Evolutionary conservation across 345 rosid genomes (phyloP).

Genomic region (Brassica nigra): DNA sequence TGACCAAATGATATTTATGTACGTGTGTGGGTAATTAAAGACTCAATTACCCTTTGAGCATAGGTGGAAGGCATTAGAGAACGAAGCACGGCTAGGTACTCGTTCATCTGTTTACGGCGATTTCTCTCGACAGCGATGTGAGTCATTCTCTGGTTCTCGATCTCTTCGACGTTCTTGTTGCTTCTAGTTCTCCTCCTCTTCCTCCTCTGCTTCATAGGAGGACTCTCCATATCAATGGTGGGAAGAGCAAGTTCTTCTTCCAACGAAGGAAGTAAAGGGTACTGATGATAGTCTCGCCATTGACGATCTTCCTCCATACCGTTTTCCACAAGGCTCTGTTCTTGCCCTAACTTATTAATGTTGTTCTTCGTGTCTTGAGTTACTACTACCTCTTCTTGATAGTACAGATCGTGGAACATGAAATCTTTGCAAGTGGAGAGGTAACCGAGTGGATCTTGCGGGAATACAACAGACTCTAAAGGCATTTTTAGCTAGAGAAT

Average conservation of each 20-base stretch:
- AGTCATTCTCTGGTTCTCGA: slow-evolving; percentile 92
- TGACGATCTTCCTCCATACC: background rate
- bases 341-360: slow-evolving; percentile 27
- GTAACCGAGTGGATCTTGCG: slow-evolving; percentile 56
- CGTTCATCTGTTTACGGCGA: slow-evolving; percentile 95
- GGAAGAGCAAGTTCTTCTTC: slow-evolving; percentile 28
- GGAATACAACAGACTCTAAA: slow-evolving; percentile 61
- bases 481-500: slow-evolving; percentile 51
- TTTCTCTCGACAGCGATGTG: slow-evolving; percentile 93
- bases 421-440: slow-evolving; percentile 39
- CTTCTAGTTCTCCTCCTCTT: slow-evolving; percentile 69
- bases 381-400: slow-evolving; percentile 41
- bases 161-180: slow-evolving; percentile 78
- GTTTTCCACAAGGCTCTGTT: slow-evolving; percentile 21
- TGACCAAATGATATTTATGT: slow-evolving; percentile 8
- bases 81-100: slow-evolving; percentile 74
- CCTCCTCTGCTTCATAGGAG: slow-evolving; percentile 32
- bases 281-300: slow-evolving; percentile 20
- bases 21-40: background rate
- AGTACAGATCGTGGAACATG: slow-evolving; percentile 37
- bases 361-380: slow-evolving; percentile 42
- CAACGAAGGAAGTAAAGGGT: slow-evolving; percentile 22
- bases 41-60: slow-evolving; percentile 76
- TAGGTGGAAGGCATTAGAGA: slow-evolving; percentile 85
- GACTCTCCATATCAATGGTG: slow-evolving; percentile 10